Evolutionary conservation across 495 filamentous ascomycete genomes (phyloP).

Genomic region (Lophiotrema nucula): DNA sequence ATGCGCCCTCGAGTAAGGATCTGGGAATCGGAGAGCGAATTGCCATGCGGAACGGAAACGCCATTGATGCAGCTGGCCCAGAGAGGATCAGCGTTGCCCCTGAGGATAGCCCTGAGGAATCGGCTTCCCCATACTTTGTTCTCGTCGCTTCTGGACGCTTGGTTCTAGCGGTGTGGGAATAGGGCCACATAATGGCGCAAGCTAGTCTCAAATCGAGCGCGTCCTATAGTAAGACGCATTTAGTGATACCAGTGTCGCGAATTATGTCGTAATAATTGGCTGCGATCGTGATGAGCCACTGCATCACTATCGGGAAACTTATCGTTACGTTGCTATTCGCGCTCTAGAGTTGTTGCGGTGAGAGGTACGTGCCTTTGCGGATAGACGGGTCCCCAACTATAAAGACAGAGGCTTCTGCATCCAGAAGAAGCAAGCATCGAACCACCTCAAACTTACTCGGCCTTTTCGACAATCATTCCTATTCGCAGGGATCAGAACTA

Average conservation of each 20-base stretch:
- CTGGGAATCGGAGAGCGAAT: neutral
- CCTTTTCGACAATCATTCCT: neutral
- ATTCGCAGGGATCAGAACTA: neutral
- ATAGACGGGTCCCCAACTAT: conserved; percentile 4
- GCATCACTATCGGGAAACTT: conserved; percentile 11
- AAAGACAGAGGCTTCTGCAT: conserved; percentile 6
- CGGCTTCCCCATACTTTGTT: conserved; percentile 20
- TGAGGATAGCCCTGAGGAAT: conserved; percentile 8
- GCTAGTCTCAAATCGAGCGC: conserved; percentile 21
- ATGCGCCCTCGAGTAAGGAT: too few relatives aligned
- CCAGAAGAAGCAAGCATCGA: neutral
- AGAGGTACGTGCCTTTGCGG: conserved; percentile 8
- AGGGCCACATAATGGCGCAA: conserved; percentile 15
- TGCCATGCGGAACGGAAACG: neutral
- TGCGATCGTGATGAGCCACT: conserved; percentile 15
- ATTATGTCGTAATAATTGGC: conserved; percentile 10
- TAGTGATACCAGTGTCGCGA: conserved; percentile 11
- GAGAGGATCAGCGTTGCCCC: conserved; percentile 25
- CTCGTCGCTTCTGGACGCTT: conserved; percentile 6
- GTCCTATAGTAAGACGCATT: conserved; percentile 28
- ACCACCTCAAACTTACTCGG: neutral
- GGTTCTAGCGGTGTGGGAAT: conserved; percentile 29
- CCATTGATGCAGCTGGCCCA: conserved; percentile 9
- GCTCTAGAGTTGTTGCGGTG: conserved; percentile 25
- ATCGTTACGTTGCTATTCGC: conserved; percentile 23